Base-by-base conservation (phyloP, 768 basidiomycete species). In the Lepiota venenata region DNA sequence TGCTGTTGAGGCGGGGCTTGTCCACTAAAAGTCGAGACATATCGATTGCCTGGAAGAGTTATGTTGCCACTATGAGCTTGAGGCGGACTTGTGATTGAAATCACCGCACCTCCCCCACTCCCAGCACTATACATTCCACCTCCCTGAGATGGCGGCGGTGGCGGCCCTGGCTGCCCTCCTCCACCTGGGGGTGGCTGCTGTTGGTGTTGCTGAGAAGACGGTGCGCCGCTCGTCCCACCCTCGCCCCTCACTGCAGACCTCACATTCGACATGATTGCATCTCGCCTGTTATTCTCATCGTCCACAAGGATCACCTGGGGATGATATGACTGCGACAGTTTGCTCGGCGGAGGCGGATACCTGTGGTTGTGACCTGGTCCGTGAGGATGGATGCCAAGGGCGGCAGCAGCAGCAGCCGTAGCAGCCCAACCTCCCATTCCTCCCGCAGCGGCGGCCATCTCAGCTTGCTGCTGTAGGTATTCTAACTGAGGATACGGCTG, bases 391-490 rank as follows among this genome's bases (percentile, higher is more conserved):
- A 47, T 41, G n/a, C 53, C 53, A 39, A 54, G 47, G 14, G 52
- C 52, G 11, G 53, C 47, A 42, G 43, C 53, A 25, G 47, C 52
- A 39, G 52, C 46, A n/a, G 47, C 47, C 21, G 36, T 48, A 22
- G 46, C 47, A 18, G 46, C 53, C 53, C 53, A 55, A n/a, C 53
- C 53, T 2, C 46, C 47, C 29, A 55, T n/a, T n/a, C 52, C 45
- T 3, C 87, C 87, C 12, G 83, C 79, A 0, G 82, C 71, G 18
- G 84, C 80, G 1, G 82, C 89, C 61, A 91, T 74, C 69, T 92
- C 91, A 1, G 93, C 95, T 66, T 98, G 95, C 67, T 97, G 93
- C 60, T 96, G 92, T 46, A 98, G 71, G 65, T 82, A 91, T 66
- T 96, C 94, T 32, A 98, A 77, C 63, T 94, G 93, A 5, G 90